Conservation (phyloP, 495 filamentous ascomycete species). For the Aspergillus sparsus region DNA sequence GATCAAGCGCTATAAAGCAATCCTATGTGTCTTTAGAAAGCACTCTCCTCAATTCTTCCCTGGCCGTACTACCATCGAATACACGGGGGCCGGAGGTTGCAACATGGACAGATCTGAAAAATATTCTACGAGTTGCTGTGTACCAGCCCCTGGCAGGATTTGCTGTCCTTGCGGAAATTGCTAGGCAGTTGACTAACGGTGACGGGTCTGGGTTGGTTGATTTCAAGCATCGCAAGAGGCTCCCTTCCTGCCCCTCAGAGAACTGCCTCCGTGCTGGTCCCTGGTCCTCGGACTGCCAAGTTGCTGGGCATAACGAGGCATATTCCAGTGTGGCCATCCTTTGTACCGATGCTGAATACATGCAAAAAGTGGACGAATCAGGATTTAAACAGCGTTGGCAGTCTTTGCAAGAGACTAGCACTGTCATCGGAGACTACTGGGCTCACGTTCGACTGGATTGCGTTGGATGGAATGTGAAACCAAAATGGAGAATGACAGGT, state of each 20-base stretch:
- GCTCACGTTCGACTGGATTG: slow-evolving; percentile 57
- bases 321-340: slow-evolving; percentile 57
- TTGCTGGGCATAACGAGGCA: slow-evolving; percentile 37
- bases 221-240: slow-evolving; percentile 40
- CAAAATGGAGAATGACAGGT: slow-evolving; percentile 58
- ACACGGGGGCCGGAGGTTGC: slow-evolving; percentile 44
- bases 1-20: slow-evolving; percentile 39
- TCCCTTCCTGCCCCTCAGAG: slow-evolving; percentile 41
- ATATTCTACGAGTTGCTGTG: slow-evolving; percentile 32
- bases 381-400: slow-evolving; percentile 51
- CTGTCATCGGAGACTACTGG: slow-evolving; percentile 59
- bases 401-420: slow-evolving; percentile 48
- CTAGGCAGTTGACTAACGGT: slow-evolving; percentile 55
- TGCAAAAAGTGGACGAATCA: slow-evolving; percentile 39
- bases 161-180: slow-evolving; percentile 52
- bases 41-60: slow-evolving; percentile 44
- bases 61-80: slow-evolving; percentile 41
- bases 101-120: slow-evolving; percentile 45
- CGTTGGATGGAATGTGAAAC: slow-evolving; percentile 56
- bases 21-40: slow-evolving; percentile 44
- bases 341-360: slow-evolving; percentile 59
- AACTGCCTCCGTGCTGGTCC: slow-evolving; percentile 38
- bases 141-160: slow-evolving; percentile 65
- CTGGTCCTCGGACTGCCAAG: slow-evolving; percentile 46
- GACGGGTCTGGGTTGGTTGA: slow-evolving; percentile 55